phyloP scores from a whole-genome alignment of 192 early-diverging fungal genomes.

The Bifiguratus adelaidae region DNA sequence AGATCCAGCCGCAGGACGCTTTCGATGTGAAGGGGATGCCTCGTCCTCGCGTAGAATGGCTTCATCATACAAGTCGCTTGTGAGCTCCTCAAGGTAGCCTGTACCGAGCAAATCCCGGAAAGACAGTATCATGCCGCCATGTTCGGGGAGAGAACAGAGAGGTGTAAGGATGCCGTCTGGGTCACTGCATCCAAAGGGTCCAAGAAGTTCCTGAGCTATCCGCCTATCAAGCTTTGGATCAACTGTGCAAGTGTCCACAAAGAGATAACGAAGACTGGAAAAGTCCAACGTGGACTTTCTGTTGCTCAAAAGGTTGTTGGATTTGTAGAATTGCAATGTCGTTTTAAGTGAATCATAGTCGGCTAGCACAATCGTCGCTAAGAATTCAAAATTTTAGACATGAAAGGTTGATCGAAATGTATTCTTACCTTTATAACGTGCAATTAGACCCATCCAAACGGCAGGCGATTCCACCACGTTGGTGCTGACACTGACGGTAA shows the following conservation, averaged over 20 bases:
- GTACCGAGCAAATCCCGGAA: slow-evolving; percentile 54
- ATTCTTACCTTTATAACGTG: slow-evolving; percentile 50
- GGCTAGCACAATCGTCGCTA: slow-evolving; percentile 54
- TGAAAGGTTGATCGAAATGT: slow-evolving; percentile 2
- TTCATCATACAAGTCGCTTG: not conserved
- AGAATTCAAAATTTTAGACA: slow-evolving; percentile 3
- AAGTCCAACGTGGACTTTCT: slow-evolving; percentile 47
- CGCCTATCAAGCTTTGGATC: slow-evolving; percentile 45
- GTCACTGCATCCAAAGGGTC: slow-evolving; percentile 24
- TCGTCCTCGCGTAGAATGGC: not conserved
- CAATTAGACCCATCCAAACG: slow-evolving; percentile 56
- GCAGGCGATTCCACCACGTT: slow-evolving; percentile 49
- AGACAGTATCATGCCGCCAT: slow-evolving; percentile 63
- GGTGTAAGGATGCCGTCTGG: slow-evolving; percentile 48
- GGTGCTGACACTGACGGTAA: slow-evolving; percentile 53
- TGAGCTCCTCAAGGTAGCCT: slow-evolving; percentile 14
- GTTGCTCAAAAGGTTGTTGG: slow-evolving; percentile 34
- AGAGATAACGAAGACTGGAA: slow-evolving; percentile 42
- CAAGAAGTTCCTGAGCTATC: slow-evolving; percentile 28
- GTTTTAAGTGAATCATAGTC: slow-evolving; percentile 58
- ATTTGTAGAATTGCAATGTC: slow-evolving; percentile 40
- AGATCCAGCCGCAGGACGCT: slow-evolving; percentile 1
- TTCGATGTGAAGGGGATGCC: not conserved
- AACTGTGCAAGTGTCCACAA: slow-evolving; percentile 55
- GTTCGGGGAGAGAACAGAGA: slow-evolving; percentile 58